phyloP scores from a whole-genome alignment of 176 grass and related monocot species.

The Aegilops longissima region DNA sequence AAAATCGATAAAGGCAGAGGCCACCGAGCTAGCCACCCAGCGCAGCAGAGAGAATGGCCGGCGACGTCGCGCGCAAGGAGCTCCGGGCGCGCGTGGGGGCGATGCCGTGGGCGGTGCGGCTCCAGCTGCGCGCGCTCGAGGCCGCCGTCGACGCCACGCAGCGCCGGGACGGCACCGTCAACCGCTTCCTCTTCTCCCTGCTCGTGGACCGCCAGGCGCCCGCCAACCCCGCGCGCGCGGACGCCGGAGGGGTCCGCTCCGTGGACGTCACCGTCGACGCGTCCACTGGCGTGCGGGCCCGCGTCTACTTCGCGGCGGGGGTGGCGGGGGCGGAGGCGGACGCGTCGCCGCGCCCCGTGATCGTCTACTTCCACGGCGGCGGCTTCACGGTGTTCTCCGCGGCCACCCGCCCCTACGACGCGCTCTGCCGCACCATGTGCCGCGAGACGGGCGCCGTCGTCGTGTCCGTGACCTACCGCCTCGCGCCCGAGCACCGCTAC shows the following conservation, averaged over 20 bases:
- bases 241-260: constrained; percentile 41
- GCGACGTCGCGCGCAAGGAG: not conserved
- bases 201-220: constrained; percentile 33
- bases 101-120: constrained; percentile 24
- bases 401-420: constrained; percentile 40
- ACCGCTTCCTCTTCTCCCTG: constrained; percentile 51
- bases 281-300: constrained; percentile 37
- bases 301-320: constrained; percentile 23
- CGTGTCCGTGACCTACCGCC: constrained; percentile 50
- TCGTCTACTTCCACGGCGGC: constrained; percentile 73
- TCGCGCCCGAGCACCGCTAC: constrained; percentile 48
- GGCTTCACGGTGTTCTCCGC: constrained; percentile 57
- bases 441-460: constrained; percentile 2
- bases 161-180: constrained; percentile 56
- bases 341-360: constrained; percentile 6
- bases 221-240: constrained; percentile 21
- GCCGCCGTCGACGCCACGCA: constrained; percentile 23
- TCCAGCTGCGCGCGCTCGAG: constrained; percentile 13
- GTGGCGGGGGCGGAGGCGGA: not conserved
- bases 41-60: not conserved
- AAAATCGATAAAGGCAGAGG: not conserved
- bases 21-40: not conserved
- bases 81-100: not conserved
- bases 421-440: constrained; percentile 49
- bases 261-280: constrained; percentile 38